phyloP scores from a whole-genome alignment of 176 grass and related monocot species.

The Avena sativa region DNA sequence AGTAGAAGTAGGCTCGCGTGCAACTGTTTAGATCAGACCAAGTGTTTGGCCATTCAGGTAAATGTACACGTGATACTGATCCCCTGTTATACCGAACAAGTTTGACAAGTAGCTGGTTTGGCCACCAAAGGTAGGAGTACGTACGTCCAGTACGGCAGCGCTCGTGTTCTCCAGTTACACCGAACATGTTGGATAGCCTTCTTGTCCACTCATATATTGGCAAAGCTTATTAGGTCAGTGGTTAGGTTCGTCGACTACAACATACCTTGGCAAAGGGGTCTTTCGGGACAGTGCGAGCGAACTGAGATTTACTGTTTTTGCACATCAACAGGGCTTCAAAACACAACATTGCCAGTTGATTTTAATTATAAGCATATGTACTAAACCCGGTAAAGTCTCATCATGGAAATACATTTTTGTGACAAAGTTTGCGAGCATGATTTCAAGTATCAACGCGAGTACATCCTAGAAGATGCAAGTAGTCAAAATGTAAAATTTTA shows the following conservation, averaged over 20 bases:
- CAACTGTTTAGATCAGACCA: neutral
- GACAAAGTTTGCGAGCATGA: no score
- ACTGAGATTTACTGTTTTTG: neutral
- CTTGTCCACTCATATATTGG: neutral
- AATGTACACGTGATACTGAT: no score
- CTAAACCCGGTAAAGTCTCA: no score
- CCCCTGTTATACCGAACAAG: neutral
- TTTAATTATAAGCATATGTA: neutral
- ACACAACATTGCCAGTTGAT: neutral
- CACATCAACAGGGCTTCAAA: neutral
- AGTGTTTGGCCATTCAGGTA: conserved; percentile 1
- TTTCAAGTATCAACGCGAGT: no score
- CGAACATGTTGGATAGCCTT: neutral
- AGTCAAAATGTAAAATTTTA: no score
- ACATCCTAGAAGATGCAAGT: no score
- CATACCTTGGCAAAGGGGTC: neutral
- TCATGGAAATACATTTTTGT: no score
- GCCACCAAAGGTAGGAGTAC: no score
- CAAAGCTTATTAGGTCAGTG: neutral
- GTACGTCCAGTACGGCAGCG: neutral
- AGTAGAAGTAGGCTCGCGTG: neutral
- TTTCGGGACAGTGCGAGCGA: neutral
- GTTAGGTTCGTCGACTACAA: neutral
- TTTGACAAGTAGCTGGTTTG: neutral
- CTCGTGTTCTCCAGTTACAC: neutral